These are phyloP conservation scores for Coniochaeta ligniaria DNA, from an alignment of 2,329 filamentous ascomycete genomes.

Conservation along the genomic window DNA sequence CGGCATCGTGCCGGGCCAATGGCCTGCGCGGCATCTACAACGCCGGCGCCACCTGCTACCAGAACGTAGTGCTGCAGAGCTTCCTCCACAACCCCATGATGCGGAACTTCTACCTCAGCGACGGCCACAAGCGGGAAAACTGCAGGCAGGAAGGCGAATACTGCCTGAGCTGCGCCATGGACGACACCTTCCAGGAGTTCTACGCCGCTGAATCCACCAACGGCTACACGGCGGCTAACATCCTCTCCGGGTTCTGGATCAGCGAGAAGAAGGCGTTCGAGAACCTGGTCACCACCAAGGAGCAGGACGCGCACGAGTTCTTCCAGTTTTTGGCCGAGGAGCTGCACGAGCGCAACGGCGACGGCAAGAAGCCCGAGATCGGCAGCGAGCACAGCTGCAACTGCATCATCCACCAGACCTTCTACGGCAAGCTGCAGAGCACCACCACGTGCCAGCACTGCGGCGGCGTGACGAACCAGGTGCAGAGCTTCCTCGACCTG, in stretches of 20 bases:
- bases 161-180: slow-evolving; percentile 64
- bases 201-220: slow-evolving; percentile 72
- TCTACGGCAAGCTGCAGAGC: slow-evolving; percentile 85
- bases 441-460: slow-evolving; percentile 89
- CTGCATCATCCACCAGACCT: slow-evolving; percentile 90
- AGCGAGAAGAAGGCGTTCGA: slow-evolving; percentile 67
- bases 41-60: slow-evolving; percentile 97
- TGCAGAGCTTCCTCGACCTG: slow-evolving; percentile 86
- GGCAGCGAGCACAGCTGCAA: slow-evolving; percentile 62
- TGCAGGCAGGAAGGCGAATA: slow-evolving; percentile 50
- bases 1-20: slow-evolving; percentile 76
- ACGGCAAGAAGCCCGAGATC: slow-evolving; percentile 54
- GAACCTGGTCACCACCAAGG: slow-evolving; percentile 80
- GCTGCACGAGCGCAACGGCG: slow-evolving; percentile 75
- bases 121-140: slow-evolving; percentile 74
- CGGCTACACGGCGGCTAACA: slow-evolving; percentile 83
- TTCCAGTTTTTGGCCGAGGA: slow-evolving; percentile 93
- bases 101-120: slow-evolving; percentile 84
- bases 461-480: slow-evolving; percentile 70
- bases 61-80: slow-evolving; percentile 91
- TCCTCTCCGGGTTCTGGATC: slow-evolving; percentile 86
- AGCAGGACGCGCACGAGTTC: slow-evolving; percentile 96
- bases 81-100: slow-evolving; percentile 91
- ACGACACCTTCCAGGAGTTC: slow-evolving; percentile 67
- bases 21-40: slow-evolving; percentile 92